phyloP scores from a whole-genome alignment of 331 rosid species.

The Pyrus hybrid region DNA sequence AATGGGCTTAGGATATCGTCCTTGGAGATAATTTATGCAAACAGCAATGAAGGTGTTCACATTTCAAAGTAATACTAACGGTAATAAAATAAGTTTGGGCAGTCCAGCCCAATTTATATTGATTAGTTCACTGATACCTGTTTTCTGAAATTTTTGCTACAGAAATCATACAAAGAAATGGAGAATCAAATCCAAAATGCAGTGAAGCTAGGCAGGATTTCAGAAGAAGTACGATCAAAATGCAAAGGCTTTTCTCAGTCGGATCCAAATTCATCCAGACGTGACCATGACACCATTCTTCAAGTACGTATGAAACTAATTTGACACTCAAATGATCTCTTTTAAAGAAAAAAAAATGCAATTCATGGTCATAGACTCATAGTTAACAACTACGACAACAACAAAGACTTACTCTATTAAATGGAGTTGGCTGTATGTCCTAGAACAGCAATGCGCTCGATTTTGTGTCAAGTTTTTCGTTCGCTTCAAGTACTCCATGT shows the following conservation, averaged over 20 bases:
- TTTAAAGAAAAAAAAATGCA: neutral
- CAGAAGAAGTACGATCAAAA: slow-evolving; percentile 4
- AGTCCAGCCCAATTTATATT: too few relatives aligned
- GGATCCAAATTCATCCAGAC: slow-evolving; percentile 9
- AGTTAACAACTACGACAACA: too few relatives aligned
- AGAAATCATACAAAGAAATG: slow-evolving; percentile 16
- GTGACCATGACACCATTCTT: slow-evolving; percentile 21
- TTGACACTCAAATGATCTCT: neutral
- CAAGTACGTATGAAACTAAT: neutral
- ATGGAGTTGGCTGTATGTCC: too few relatives aligned
- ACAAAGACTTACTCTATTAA: too few relatives aligned
- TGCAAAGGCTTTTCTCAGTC: slow-evolving; percentile 11
- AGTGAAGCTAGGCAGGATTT: slow-evolving; percentile 5
- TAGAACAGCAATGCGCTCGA: too few relatives aligned
- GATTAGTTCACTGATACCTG: neutral
- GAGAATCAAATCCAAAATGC: slow-evolving; percentile 8
- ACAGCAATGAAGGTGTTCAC: too few relatives aligned
- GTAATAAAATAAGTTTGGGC: too few relatives aligned
- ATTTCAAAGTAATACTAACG: too few relatives aligned
- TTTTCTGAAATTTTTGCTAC: neutral
- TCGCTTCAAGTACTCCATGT: too few relatives aligned
- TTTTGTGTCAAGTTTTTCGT: too few relatives aligned
- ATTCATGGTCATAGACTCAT: neutral
- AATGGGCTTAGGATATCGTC: too few relatives aligned
- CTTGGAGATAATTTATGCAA: too few relatives aligned